phyloP scores from a whole-genome alignment of 208 protist genomes.

The Angomonas desouzai region DNA sequence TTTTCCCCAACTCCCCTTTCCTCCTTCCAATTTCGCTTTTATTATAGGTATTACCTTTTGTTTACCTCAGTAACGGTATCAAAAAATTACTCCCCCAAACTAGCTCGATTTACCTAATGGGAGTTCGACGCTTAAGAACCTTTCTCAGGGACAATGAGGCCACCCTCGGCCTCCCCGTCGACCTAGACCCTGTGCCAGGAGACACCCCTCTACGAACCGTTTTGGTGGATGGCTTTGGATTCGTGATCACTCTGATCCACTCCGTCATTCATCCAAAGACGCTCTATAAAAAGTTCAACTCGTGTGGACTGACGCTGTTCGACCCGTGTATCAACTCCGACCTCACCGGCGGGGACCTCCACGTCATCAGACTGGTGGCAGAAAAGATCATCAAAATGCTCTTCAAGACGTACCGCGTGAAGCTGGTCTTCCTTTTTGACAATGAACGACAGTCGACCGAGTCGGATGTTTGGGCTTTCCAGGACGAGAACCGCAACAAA shows the following conservation, averaged over 20 bases:
- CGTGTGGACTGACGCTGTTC: background rate
- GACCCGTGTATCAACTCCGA: constrained; percentile 14
- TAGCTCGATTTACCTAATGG: no score
- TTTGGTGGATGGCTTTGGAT: constrained; percentile 19
- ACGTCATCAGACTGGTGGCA: constrained; percentile 4
- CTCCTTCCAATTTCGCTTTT: no score
- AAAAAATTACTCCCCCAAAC: no score
- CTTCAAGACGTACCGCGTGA: constrained; percentile 8
- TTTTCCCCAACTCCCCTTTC: no score
- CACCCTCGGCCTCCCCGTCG: background rate
- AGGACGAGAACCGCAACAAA: constrained; percentile 13
- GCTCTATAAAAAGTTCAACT: background rate
- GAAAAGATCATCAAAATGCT: constrained; percentile 10
- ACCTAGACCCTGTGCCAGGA: background rate
- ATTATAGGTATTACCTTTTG: no score
- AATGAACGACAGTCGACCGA: background rate
- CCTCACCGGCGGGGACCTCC: constrained; percentile 17
- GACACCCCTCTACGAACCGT: constrained; percentile 5
- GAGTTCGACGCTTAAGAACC: background rate
- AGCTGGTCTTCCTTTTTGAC: constrained; percentile 20
- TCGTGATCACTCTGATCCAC: constrained; percentile 17
- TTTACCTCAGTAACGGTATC: no score
- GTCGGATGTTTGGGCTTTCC: background rate
- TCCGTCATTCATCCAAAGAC: constrained; percentile 9
- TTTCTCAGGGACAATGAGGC: background rate